These are phyloP conservation scores for Ampelocalamus luodianensis DNA, from an alignment of 176 grass and related monocot species.

Conservation along the genomic window DNA sequence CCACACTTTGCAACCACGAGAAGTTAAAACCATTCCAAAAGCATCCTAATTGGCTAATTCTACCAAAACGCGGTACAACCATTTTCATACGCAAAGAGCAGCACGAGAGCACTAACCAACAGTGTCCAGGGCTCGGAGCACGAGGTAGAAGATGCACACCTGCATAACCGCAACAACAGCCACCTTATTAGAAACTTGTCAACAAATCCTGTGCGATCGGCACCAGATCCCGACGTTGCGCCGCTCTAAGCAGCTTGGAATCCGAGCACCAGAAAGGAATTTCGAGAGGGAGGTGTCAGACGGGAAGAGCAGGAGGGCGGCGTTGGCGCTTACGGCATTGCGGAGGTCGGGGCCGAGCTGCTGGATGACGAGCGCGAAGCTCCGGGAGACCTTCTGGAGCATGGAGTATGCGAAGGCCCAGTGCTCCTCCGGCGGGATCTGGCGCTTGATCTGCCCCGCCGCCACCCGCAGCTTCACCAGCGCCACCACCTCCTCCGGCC, in stretches of 20 bases:
- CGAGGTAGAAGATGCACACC: constrained; percentile 98
- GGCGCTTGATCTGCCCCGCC: constrained; percentile 72
- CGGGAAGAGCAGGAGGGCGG: background rate
- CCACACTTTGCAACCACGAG: too few relatives aligned
- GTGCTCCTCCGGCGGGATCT: constrained; percentile 91
- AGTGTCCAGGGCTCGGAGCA: constrained; percentile 96
- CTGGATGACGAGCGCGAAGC: constrained; percentile 98
- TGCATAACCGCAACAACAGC: constrained; percentile 38
- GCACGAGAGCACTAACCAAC: constrained; percentile 56
- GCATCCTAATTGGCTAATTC: background rate
- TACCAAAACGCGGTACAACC: constrained; percentile 25
- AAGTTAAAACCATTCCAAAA: too few relatives aligned
- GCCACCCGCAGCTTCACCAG: constrained; percentile 82
- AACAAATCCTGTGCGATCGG: background rate
- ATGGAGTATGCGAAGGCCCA: constrained; percentile 97
- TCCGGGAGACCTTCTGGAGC: constrained; percentile 94
- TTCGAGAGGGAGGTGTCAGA: background rate
- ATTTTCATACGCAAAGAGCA: background rate
- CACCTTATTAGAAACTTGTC: background rate
- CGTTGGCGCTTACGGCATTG: constrained; percentile 66
- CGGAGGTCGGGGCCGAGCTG: constrained; percentile 83
- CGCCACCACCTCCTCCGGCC: constrained; percentile 78
- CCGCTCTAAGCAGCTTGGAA: background rate
- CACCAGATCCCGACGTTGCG: background rate
- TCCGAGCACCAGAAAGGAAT: background rate